Evolutionary conservation across 805 yeast species (phyloP).

Genomic region (Nakazawaea sp.): DNA sequence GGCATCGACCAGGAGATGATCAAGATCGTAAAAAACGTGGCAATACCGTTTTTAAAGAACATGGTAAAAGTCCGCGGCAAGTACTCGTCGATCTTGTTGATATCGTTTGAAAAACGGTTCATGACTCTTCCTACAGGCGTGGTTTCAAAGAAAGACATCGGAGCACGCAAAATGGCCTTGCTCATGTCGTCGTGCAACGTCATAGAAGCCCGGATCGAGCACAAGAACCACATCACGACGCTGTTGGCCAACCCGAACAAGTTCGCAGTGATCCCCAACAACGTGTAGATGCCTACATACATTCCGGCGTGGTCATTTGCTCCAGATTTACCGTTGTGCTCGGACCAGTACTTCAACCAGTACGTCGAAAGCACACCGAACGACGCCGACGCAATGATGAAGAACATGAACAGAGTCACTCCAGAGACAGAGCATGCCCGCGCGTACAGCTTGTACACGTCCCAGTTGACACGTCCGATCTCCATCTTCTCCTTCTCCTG

Average conservation of each 20-base stretch:
- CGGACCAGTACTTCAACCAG: slow-evolving; percentile 98
- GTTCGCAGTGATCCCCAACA: slow-evolving; percentile 48
- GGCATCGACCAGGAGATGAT: slow-evolving; percentile 88
- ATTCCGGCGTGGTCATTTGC: slow-evolving; percentile 33
- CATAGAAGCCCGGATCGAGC: slow-evolving; percentile 78
- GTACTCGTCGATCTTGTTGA: slow-evolving; percentile 80
- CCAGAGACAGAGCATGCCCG: slow-evolving; percentile 53
- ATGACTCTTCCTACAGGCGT: slow-evolving; percentile 91
- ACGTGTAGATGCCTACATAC: slow-evolving; percentile 48
- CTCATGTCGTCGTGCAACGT: slow-evolving; percentile 75
- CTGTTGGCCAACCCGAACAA: slow-evolving; percentile 38
- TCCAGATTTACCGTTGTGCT: slow-evolving; percentile 35
- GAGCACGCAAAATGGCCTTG: slow-evolving; percentile 67
- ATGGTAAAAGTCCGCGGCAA: slow-evolving; percentile 64
- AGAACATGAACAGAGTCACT: slow-evolving; percentile 27
- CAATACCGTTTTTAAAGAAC: slow-evolving; percentile 55
- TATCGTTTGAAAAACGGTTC: slow-evolving; percentile 87
- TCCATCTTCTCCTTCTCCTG: slow-evolving; percentile 48
- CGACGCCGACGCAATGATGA: slow-evolving; percentile 24
- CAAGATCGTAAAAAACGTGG: slow-evolving; percentile 64
- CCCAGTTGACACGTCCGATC: slow-evolving; percentile 50
- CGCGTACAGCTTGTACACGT: slow-evolving; percentile 47
- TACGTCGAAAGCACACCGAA: slow-evolving; percentile 58
- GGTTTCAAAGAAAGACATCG: slow-evolving; percentile 93
- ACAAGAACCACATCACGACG: slow-evolving; percentile 45